Evolutionary conservation across 768 basidiomycete genomes (phyloP).

Genomic region (Pisolithus orientalis): DNA sequence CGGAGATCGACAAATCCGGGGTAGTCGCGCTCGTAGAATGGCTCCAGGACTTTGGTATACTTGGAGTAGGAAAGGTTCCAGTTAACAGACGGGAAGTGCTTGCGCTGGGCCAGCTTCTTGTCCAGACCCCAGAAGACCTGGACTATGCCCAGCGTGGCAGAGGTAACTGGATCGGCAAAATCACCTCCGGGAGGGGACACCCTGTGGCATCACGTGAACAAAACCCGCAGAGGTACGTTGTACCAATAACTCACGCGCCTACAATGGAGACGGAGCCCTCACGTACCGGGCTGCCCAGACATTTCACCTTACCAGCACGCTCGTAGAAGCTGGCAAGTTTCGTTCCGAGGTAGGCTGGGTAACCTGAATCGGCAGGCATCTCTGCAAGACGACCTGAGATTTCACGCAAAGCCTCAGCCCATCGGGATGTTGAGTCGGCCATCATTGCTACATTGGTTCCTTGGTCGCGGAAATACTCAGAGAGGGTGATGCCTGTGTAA

Average conservation of each 20-base stretch:
- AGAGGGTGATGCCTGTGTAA: slow-evolving; percentile 98
- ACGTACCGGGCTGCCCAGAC: slow-evolving; percentile 82
- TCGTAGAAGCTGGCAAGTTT: slow-evolving; percentile 99
- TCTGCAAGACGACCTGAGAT: slow-evolving; percentile 98
- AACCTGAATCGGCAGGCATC: slow-evolving; percentile 99
- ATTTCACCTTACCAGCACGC: slow-evolving; percentile 92
- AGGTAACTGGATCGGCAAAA: slow-evolving; percentile 97
- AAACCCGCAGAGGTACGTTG: neutral
- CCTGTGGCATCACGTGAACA: slow-evolving; percentile 35
- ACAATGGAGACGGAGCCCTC: slow-evolving; percentile 97
- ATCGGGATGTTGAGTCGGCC: slow-evolving; percentile 98
- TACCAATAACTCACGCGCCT: slow-evolving; percentile 72
- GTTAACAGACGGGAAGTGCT: slow-evolving; percentile 99
- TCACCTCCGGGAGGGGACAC: slow-evolving; percentile 99
- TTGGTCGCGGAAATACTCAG: slow-evolving; percentile 99
- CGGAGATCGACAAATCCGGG: slow-evolving; percentile 96
- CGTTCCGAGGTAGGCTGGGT: slow-evolving; percentile 93
- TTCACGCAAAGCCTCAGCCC: slow-evolving; percentile 99
- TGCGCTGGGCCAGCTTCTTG: slow-evolving; percentile 97
- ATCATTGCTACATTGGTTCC: slow-evolving; percentile 98
- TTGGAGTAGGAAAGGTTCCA: slow-evolving; percentile 99
- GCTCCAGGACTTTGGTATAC: slow-evolving; percentile 90
- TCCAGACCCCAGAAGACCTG: slow-evolving; percentile 99
- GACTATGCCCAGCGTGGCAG: slow-evolving; percentile 96
- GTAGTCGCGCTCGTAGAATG: slow-evolving; percentile 84